Base-by-base conservation (phyloP, 164 flowering plant species). In the Kalanchoe fedtschenkoi region DNA sequence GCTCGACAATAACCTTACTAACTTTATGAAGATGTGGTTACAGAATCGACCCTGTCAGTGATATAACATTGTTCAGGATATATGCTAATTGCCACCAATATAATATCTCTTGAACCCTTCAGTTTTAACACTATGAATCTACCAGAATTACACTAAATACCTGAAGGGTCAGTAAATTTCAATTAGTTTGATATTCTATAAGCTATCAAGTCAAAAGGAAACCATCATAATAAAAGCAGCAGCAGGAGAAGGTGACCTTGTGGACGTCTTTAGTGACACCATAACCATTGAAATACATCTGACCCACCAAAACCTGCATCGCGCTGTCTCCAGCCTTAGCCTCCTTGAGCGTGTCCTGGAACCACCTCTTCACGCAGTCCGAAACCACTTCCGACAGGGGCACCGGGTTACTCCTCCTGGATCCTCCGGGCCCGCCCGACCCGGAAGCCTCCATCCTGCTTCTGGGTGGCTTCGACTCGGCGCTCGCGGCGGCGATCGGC, bases 271-370 rank as follows among this genome's bases (percentile, higher is more conserved):
- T 78, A 19, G 85, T 68, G 28, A 87, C 73, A 13, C 99, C 99
- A 76, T 93, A 93, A 11, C 99, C 99, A 64, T 81, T 86, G 46
- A 54, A 76, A 72, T 93, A 93, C 99, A 93, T 93, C 82, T 93
- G 99, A 60, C 89, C 88, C 42, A 90, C 87, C 75, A 93, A 74
- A 35, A 93, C 83, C 78, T 90, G 97, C 99, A 90, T 93, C 39
- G 72, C 62, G 15, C 61, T 62, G 57, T 93, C 96, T 0, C 99
- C 99, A 1, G 80, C 71, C 55, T 83, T 85, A 22, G 99, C 99
- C 71, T 90, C 97, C 74, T 77, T 84, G 26, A 93, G 85, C 14
- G 97, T 78, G 58, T 93, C 99, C 19, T 77, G 79, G 51, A 93
- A 93, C 99, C 99, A 93, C 65, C 96, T 70, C 76, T 73, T 84